Base-by-base conservation (phyloP, 495 filamentous ascomycete genomes). In the Melanomma pulvis-pyrius region DNA sequence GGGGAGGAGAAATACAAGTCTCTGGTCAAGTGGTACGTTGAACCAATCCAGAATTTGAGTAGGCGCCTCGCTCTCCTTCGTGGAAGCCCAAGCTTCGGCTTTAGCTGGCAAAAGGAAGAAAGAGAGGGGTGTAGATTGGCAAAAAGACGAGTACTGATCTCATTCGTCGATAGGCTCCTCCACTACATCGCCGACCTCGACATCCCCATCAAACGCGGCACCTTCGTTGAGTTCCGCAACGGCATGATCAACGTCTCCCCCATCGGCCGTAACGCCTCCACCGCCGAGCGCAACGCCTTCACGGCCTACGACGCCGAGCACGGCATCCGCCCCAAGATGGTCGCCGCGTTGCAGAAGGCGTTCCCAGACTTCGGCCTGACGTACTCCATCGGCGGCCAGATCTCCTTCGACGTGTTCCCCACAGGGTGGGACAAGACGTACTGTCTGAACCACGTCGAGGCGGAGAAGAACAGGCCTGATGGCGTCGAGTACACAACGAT, bases 381-480 rank as follows among this genome's bases (percentile, higher is more conserved):
- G 88, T 96, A 87, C 81, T 93, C 91, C 49, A 92, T 98, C 71
- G 94, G 94, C 69, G 94, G 94, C 44, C 91, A 97, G 72, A 96
- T 98, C 74, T 96, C 91, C 61, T 98, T 98, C 80, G 94, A 98
- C 74, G 92, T 97, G 65, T 98, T 98, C 83, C 94, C 94, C 55
- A 87, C 79, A 1, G 94, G 94, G 70, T 98, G 94, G 94, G 93
- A 98, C 79, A 98, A 98, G 84, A 96, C 90, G n/a, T 98, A 93
- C 82, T 97, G 93, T 78, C 80, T 98, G 68, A 83, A 85, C 71
- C 92, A 97, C 76, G 75, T 98, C 30, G 90, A 90, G 78, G 84
- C 86, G 58, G 94, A 98, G 76, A 90, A 89, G 73, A 80, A 86
- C 69, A 77, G 81, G 66, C 79, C 82, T 8, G 84, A 82, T 62